Evolutionary conservation across 495 filamentous ascomycete genomes (phyloP).

Genomic region (Talaromyces trachyspermus): DNA sequence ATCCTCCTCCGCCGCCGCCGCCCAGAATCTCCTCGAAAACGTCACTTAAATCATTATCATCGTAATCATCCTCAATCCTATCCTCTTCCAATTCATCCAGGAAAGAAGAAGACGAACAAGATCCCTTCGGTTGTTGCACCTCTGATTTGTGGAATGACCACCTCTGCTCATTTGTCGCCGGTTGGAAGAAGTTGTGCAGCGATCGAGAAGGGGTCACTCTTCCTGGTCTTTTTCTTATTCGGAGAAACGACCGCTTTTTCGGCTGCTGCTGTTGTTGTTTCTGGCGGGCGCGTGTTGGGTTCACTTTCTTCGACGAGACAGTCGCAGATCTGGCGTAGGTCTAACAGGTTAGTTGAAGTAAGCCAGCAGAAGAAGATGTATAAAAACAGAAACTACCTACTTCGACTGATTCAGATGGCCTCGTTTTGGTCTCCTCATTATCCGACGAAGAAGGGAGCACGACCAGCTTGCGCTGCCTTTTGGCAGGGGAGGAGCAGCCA

Average conservation of each 20-base stretch:
- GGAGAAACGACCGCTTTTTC: no score
- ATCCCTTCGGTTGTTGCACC: constrained; percentile 2
- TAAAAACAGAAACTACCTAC: background rate
- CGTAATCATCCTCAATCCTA: constrained; percentile 42
- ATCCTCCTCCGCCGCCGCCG: background rate
- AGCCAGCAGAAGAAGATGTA: background rate
- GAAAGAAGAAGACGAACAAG: no score
- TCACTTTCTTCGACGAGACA: constrained; percentile 1
- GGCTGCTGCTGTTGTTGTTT: constrained; percentile 1
- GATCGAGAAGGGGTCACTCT: no score
- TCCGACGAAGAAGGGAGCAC: constrained; percentile 40
- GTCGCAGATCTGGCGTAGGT: background rate
- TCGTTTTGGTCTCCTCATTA: constrained; percentile 27
- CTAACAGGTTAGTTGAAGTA: background rate
- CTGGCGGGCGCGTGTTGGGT: background rate
- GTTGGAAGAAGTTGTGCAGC: constrained; percentile 14
- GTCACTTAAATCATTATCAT: no score
- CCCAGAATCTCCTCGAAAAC: background rate
- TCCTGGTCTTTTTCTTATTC: no score
- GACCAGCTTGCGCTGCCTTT: constrained; percentile 33
- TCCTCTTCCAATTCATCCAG: constrained; percentile 27
- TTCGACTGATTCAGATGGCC: background rate
- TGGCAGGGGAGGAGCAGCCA: constrained; percentile 35
- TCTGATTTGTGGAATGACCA: constrained; percentile 26
- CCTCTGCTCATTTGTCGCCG: constrained; percentile 21